Conservation (phyloP, 768 basidiomycete species). For the Collybia sordida region DNA sequence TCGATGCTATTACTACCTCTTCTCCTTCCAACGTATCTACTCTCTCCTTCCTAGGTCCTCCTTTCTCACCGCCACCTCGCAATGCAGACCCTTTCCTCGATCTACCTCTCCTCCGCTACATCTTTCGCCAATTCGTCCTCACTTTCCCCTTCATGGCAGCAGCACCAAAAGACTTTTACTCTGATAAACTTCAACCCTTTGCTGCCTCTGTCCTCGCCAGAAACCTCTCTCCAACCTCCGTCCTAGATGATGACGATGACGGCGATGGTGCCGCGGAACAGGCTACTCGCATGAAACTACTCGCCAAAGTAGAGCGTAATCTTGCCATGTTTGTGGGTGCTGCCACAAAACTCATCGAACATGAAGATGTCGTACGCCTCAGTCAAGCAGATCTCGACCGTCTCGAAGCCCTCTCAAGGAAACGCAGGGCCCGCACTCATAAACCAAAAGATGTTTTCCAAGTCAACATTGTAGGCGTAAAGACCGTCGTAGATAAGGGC, state of each 20-base stretch:
- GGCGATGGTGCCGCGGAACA: conserved; percentile 47
- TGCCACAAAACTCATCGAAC: conserved; percentile 79
- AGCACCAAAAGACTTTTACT: conserved; percentile 91
- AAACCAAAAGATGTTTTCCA: conserved; percentile 67
- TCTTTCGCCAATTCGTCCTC: conserved; percentile 90
- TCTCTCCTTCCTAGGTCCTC: conserved; percentile 85
- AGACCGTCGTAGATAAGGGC: conserved; percentile 80
- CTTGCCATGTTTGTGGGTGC: conserved; percentile 78
- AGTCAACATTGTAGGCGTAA: conserved; percentile 88
- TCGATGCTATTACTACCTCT: conserved; percentile 60
- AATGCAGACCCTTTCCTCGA: conserved; percentile 53
- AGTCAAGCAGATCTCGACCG: conserved; percentile 81
- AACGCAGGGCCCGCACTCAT: conserved; percentile 48
- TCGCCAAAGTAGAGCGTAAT: conserved; percentile 83
- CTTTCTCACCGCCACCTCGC: conserved; percentile 74
- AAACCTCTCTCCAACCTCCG: conserved; percentile 64
- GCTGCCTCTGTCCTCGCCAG: conserved; percentile 78
- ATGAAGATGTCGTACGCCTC: conserved; percentile 88
- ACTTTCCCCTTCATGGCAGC: conserved; percentile 93
- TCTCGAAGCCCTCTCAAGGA: conserved; percentile 70
- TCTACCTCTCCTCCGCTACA: conserved; percentile 84
- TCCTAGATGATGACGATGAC: conserved; percentile 51
- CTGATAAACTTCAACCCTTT: conserved; percentile 94
- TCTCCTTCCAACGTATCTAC: conserved; percentile 53
- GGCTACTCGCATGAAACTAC: conserved; percentile 63